These are phyloP conservation scores for Aureobasidium mangrovei DNA, from an alignment of 2,329 filamentous ascomycete species.

Conservation along the genomic window DNA sequence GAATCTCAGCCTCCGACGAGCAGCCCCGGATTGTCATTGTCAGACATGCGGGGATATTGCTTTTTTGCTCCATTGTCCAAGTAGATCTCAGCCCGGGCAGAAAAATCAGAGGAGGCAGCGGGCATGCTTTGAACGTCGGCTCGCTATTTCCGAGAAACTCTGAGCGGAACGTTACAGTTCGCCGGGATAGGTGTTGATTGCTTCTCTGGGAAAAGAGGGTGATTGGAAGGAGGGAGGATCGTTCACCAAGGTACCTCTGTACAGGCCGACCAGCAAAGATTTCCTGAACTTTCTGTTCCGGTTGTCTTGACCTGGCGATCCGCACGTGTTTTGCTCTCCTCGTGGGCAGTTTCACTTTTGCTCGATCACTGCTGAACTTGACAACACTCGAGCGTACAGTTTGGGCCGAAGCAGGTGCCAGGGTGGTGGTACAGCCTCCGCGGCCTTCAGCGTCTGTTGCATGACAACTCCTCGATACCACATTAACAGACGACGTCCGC, in stretches of 20 bases:
- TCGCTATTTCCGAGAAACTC: background rate
- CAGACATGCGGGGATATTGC: background rate
- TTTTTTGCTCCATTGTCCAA: background rate
- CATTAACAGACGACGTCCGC: background rate
- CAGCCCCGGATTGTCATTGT: background rate
- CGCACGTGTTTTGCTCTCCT: background rate
- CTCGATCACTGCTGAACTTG: too few relatives aligned
- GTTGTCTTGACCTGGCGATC: background rate
- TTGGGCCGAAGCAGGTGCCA: background rate
- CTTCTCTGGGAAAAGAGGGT: background rate
- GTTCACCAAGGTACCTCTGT: background rate
- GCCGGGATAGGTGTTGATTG: too few relatives aligned
- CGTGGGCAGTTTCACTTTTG: background rate
- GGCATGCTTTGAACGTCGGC: background rate
- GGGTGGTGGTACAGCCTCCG: too few relatives aligned
- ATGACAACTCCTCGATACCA: too few relatives aligned
- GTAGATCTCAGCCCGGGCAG: background rate
- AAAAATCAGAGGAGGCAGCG: background rate
- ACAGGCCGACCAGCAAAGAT: background rate
- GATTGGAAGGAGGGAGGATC: background rate
- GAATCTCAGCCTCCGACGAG: background rate
- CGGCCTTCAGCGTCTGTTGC: too few relatives aligned
- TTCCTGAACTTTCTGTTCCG: background rate
- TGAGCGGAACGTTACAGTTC: too few relatives aligned
- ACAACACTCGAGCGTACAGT: background rate